Base-by-base conservation (phyloP, 306 rosid genomes). In the Cercis canadensis region DNA sequence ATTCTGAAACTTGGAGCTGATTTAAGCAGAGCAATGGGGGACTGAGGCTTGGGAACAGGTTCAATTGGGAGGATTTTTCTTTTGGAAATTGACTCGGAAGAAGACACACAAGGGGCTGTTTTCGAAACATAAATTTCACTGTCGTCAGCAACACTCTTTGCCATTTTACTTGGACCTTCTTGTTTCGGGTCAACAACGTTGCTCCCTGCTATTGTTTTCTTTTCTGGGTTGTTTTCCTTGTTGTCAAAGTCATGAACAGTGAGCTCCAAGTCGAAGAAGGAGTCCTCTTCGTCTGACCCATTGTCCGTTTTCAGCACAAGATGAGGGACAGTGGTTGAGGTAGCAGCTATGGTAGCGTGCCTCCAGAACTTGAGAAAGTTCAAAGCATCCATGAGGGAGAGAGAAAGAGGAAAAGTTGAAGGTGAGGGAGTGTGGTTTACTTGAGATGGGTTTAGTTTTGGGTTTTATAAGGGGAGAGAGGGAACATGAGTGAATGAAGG, bases 261-360 rank as follows among this genome's bases (percentile, higher is more conserved):
- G 51, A 92, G 80, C 75, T 93, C 93, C 79, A 93, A 83, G 59
- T 93, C 98, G 67, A 93, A 88, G 92, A 90, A 88, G 0, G 98
- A 93, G 74, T 93, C 98, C 7, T 92, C 96, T 33, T 84, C 88
- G 32, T 83, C 91, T 34, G 79, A 65, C 2, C 68, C 86, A 3
- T 29, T 64, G 65, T 84, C 81, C 24, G 84, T 81, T 72, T 79
- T 81, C 0, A 80, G 60, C 2, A 82, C 65, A 18, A 85, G 78
- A 19, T 75, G 75, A 24, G 94, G 80, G 11, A 62, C 39, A 24
- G 76, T 45, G n/a, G 56, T 49, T 31, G 72, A 68, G 52, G 76
- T 45, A n/a, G 68, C 9, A 41, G 46, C 16, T 2, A 54, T 52
- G 16, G 80, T 50, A 31, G 76, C 70, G 65, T 79, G 78, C 33